Conservation (phyloP, 2,329 filamentous ascomycete genomes). For the Leptographium galeiforme region DNA sequence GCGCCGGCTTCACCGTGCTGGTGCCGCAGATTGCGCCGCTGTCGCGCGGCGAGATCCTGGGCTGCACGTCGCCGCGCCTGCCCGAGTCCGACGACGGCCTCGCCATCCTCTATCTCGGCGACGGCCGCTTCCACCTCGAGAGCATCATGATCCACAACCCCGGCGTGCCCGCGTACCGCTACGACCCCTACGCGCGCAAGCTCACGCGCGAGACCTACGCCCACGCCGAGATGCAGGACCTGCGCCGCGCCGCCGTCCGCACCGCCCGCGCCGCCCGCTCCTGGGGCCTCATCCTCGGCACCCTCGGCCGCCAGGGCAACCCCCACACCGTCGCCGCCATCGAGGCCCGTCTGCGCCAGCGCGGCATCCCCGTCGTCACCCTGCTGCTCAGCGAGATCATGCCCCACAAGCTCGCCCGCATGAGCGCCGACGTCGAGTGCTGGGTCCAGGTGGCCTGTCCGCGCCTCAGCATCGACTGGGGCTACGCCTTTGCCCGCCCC, state of each 20-base stretch:
- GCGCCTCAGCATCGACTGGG: constrained; percentile 96
- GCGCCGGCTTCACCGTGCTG: constrained; percentile 70
- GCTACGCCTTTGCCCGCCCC: constrained; percentile 83
- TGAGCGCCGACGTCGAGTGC: constrained; percentile 76
- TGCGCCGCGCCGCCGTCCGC: constrained; percentile 64
- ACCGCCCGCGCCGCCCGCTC: constrained; percentile 56
- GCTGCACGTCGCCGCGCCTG: constrained; percentile 73
- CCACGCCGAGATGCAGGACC: constrained; percentile 76
- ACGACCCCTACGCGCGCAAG: constrained; percentile 89
- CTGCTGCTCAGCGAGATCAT: constrained; percentile 90
- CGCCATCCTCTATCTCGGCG: constrained; percentile 76
- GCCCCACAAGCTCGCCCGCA: constrained; percentile 84
- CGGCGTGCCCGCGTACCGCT: constrained; percentile 76
- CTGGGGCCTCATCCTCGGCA: constrained; percentile 91
- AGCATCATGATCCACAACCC: constrained; percentile 99
- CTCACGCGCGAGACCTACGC: constrained; percentile 86
- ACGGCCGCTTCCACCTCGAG: constrained; percentile 91
- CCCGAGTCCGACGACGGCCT: constrained; percentile 31
- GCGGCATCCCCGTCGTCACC: constrained; percentile 71
- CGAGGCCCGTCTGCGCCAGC: constrained; percentile 57
- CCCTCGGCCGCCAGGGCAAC: constrained; percentile 87
- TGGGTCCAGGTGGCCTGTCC: constrained; percentile 99
- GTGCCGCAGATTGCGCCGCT: constrained; percentile 88
- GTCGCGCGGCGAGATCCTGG: constrained; percentile 89
- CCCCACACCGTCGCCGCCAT: constrained; percentile 83